These are phyloP conservation scores for Dispira simplex DNA, from an alignment of 192 early-diverging fungal species.

Conservation along the genomic window DNA sequence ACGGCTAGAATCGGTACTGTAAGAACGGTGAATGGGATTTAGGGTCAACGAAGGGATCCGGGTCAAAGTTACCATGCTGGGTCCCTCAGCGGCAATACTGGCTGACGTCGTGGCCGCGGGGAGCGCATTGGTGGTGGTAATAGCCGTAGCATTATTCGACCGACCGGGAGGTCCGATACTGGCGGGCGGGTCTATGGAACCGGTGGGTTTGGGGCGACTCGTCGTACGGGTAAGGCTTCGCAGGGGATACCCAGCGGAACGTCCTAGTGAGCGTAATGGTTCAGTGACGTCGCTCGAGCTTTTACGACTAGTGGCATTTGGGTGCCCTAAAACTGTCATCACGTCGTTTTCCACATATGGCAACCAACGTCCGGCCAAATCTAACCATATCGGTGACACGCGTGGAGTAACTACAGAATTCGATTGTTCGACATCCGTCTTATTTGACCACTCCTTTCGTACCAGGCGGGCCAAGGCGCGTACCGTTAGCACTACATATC, in stretches of 20 bases:
- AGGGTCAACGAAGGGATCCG: neutral
- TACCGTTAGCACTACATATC: neutral
- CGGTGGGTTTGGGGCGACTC: neutral
- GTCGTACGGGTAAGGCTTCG: neutral
- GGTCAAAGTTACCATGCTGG: neutral
- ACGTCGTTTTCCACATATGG: neutral
- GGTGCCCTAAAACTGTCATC: neutral
- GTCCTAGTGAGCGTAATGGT: neutral
- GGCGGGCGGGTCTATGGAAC: neutral
- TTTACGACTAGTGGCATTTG: neutral
- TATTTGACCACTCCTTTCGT: neutral
- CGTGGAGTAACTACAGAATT: neutral
- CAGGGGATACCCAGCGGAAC: neutral
- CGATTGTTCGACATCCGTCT: neutral
- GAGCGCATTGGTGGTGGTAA: no score
- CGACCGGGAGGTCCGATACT: neutral
- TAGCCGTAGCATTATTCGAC: no score
- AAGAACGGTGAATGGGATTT: neutral
- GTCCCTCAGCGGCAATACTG: neutral
- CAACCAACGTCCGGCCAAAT: neutral
- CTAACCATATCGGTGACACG: neutral
- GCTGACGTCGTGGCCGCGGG: no score
- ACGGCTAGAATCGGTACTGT: slow-evolving; percentile 2
- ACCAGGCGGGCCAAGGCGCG: neutral
- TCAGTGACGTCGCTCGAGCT: neutral